Conservation (phyloP, 768 basidiomycete species). For the Dioszegia aurantiaca region DNA sequence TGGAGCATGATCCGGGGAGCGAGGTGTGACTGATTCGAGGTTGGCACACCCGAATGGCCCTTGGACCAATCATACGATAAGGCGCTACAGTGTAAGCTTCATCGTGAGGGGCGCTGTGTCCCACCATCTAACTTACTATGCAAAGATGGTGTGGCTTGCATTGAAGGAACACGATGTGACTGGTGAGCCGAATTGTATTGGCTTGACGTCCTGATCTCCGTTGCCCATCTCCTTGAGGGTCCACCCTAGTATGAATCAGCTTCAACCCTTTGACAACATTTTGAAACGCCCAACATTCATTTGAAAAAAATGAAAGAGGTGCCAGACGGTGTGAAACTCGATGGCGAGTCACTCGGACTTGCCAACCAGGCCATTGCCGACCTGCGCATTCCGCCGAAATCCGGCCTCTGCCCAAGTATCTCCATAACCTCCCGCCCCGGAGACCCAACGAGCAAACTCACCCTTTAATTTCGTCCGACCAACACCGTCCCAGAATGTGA, state of each 20-base stretch:
- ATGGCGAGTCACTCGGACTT: no score
- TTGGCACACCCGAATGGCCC: conserved; percentile 79
- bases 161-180: conserved; percentile 81
- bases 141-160: conserved; percentile 81
- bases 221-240: conserved; percentile 47
- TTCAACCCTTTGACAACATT: no score
- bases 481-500: conserved; percentile 54
- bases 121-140: conserved; percentile 58
- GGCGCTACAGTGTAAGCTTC: conserved; percentile 53
- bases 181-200: conserved; percentile 55
- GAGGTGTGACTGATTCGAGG: conserved; percentile 45
- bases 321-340: no score
- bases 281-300: no score
- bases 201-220: conserved; percentile 41
- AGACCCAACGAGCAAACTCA: conserved; percentile 43
- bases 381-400: no score
- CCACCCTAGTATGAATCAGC: conserved; percentile 44
- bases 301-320: no score
- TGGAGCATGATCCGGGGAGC: conserved; percentile 56
- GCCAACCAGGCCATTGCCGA: no score
- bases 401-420: no score
- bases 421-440: no score
- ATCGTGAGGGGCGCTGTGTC: neutral
- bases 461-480: conserved; percentile 87
- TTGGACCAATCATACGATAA: conserved; percentile 93